phyloP scores from a whole-genome alignment of 2,329 filamentous ascomycete genomes.

The Trichoderma sp. region DNA sequence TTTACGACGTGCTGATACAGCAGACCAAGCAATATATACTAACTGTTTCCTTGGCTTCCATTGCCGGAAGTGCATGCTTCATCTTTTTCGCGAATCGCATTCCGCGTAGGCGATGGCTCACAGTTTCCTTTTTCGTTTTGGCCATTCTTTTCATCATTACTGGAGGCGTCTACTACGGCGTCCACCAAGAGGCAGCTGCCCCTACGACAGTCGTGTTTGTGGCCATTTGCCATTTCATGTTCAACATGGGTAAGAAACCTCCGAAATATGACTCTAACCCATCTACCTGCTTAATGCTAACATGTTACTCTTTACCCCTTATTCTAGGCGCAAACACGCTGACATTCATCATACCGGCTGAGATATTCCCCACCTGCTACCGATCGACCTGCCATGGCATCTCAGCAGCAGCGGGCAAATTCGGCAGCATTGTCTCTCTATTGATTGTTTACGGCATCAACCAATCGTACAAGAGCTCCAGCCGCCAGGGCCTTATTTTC shows the following conservation, averaged over 20 bases:
- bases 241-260: constrained; percentile 51
- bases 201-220: constrained; percentile 52
- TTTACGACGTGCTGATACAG: constrained; percentile 53
- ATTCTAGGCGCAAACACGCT: constrained; percentile 57
- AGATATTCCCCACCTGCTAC: constrained; percentile 65
- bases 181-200: constrained; percentile 43
- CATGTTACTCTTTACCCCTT: background rate
- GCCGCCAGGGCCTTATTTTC: constrained; percentile 52
- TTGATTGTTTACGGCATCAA: constrained; percentile 54
- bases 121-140: constrained; percentile 49
- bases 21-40: constrained; percentile 56
- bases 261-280: background rate
- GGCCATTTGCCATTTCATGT: constrained; percentile 55
- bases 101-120: constrained; percentile 52
- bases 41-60: constrained; percentile 54
- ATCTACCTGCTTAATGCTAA: background rate
- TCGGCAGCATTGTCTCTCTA: constrained; percentile 56
- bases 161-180: constrained; percentile 52
- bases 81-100: constrained; percentile 50
- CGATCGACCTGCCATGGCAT: constrained; percentile 64
- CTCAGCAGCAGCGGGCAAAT: constrained; percentile 60
- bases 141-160: constrained; percentile 51
- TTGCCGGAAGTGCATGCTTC: constrained; percentile 52
- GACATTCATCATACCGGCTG: constrained; percentile 64
- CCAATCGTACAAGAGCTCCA: constrained; percentile 42